Evolutionary conservation across 768 basidiomycete species (phyloP), one percentile per base, ranked within the genome.

Genomic region (Kwoniella dendrophila): DNA sequence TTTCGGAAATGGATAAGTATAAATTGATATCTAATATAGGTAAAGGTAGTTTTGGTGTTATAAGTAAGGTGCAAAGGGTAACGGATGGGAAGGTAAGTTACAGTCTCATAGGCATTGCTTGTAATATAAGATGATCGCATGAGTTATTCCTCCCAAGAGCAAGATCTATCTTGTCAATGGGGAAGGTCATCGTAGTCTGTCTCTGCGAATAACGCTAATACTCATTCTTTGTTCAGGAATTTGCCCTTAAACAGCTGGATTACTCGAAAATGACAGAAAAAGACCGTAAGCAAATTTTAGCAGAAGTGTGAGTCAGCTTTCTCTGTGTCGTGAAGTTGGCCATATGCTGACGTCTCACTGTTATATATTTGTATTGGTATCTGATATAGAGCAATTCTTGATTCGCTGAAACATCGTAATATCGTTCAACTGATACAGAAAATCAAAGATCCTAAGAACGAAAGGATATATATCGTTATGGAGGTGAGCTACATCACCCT

Each of bases 241-340:
- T 92, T 68, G 94, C 94, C 3, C 83, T 92, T 33, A 96, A 99
- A 74, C 93, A 99, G 79, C 86, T 99, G 72, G 93, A 97, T 80
- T 99, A 97, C 80, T 92, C 95, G 74, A 86, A 90, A 51, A 97
- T 99, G 95, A 88, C 85, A 36, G 92, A 97, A 78, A 85, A 92
- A 38, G 96, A 99, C 77, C 85, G 92, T 69, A 93, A 93, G 77
- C 96, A 98, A 79, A 94, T 99, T 56, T 89, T 96, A 2, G 87
- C 94, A 11, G 96, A 99, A 86, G 96, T 98, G 95, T 97, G 78
- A 72, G 92, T 84, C n/a, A n/a, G n/a, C n/a, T n/a, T n/a, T n/a
- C n/a, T n/a, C n/a, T n/a, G n/a, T n/a, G n/a, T 45, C 44, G n/a
- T 26, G 24, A 8, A 8, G 8, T 16, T 7, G n/a, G n/a, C 30